These are phyloP conservation scores for Euphrasia arctica DNA, from an alignment of 305 asterid genomes.

Conservation along the genomic window DNA sequence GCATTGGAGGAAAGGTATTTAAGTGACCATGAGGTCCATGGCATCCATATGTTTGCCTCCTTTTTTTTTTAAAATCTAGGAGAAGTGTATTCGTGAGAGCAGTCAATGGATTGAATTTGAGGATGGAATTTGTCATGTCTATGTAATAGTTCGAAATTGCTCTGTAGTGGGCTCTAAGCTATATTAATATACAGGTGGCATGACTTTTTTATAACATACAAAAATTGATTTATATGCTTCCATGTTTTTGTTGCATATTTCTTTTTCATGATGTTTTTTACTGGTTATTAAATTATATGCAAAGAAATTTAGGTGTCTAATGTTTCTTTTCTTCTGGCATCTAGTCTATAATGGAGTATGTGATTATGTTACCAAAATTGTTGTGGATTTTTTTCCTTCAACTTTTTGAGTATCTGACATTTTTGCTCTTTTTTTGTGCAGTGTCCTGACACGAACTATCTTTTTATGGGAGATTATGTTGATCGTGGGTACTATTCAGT, in stretches of 20 bases:
- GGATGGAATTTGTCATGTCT: constrained; percentile 26
- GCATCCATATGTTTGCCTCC: constrained; percentile 21
- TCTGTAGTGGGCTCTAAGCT: constrained; percentile 21
- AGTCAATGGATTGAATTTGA: constrained; percentile 18
- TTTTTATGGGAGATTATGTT: constrained; percentile 82
- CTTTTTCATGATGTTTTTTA: constrained; percentile 11
- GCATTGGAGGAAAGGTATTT: constrained; percentile 98
- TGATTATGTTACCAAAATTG: constrained; percentile 2
- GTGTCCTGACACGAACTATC: constrained; percentile 83
- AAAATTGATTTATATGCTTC: background rate
- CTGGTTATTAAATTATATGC: constrained; percentile 11
- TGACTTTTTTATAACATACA: background rate
- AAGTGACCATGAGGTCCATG: constrained; percentile 6
- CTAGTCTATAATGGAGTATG: background rate
- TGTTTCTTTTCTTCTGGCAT: constrained; percentile 6
- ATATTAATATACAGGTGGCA: constrained; percentile 12
- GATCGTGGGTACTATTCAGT: constrained; percentile 81
- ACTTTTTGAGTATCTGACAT: constrained; percentile 24
- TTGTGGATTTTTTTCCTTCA: background rate
- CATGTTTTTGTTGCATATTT: constrained; percentile 19
- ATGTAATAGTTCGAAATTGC: constrained; percentile 25
- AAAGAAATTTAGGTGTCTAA: constrained; percentile 12
- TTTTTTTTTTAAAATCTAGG: constrained; percentile 18
- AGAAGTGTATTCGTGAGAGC: constrained; percentile 15
- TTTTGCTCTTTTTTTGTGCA: constrained; percentile 34